These are phyloP conservation scores for Colletotrichum sp. DNA, from an alignment of 2,329 filamentous ascomycete genomes.

Conservation along the genomic window DNA sequence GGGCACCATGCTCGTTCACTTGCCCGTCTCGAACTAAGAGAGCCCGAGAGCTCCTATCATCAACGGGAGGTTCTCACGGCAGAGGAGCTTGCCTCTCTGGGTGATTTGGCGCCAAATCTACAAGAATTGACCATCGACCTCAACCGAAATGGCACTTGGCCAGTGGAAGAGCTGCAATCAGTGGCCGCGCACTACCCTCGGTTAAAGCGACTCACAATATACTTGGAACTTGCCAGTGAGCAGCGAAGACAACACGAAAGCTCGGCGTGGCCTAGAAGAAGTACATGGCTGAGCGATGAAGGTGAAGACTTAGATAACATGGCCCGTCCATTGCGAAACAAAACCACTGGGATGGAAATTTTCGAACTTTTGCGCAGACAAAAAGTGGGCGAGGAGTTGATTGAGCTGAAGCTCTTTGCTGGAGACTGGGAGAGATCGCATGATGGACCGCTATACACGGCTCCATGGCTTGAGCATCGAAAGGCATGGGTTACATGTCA, in stretches of 20 bases:
- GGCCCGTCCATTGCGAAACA: not conserved
- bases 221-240: not conserved
- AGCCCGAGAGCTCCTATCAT: not conserved
- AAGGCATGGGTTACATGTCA: not conserved
- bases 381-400: not conserved
- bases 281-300: not conserved
- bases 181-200: not conserved
- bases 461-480: not conserved
- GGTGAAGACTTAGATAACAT: not conserved
- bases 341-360: not conserved
- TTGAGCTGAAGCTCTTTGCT: not conserved
- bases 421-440: not conserved
- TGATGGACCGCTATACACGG: not conserved
- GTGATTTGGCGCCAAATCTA: not conserved
- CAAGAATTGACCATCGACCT: not conserved
- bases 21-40: not conserved
- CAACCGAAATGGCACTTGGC: not conserved
- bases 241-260: not conserved
- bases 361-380: not conserved
- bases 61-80: not conserved
- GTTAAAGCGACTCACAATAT: not conserved
- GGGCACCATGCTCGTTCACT: not conserved
- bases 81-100: not conserved
- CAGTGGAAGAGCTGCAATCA: not conserved
- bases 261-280: not conserved